Base-by-base conservation (phyloP, 345 rosid species). In the Salix suchowensis region DNA sequence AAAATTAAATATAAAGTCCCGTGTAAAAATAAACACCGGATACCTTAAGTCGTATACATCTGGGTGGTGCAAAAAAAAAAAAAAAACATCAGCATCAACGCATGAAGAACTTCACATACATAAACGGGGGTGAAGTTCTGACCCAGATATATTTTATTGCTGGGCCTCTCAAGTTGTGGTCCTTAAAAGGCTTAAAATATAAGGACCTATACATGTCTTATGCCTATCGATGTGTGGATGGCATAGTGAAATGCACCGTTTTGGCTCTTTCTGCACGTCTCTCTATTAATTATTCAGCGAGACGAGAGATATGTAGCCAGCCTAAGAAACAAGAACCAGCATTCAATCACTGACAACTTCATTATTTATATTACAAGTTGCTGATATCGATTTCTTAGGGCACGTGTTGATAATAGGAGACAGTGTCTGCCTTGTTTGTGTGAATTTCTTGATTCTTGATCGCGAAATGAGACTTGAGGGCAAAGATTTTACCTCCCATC, bases 331-430 rank as follows among this genome's bases (percentile, higher is more conserved):
- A 76, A 68, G 76, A 62, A 77, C 54, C 72, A 30, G 7, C 48
- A 11, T 36, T 64, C 62, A 67, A 21, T 34, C 62, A 67, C 50
- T 34, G 58, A n/a, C 40, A 4, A 55, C 58, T 69, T 16, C 9
- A 36, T 46, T 36, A 34, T 67, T 13, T 36, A 2, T 23, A 4
- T 19, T 4, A 2, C 52, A 32, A 30, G 24, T 52, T 52, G 70
- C 68, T 37, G 61, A 44, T 48, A 19, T 44, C 69, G 30, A 37
- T 9, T 24, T 68, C 44, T 65, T 0, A 6, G 1, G 39, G 32
- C 74, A 79, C 85, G 36, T 48, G 81, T 24, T 50, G 28, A 18
- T 7, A 65, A n/a, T 52, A 73, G 40, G 48, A 60, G 68, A 30
- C 16, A 15, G 46, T 18, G 58, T 1, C 13, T 18, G 58, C n/a